phyloP scores from a whole-genome alignment of 129 eudicot genomes.

The Artemisia tridentata region DNA sequence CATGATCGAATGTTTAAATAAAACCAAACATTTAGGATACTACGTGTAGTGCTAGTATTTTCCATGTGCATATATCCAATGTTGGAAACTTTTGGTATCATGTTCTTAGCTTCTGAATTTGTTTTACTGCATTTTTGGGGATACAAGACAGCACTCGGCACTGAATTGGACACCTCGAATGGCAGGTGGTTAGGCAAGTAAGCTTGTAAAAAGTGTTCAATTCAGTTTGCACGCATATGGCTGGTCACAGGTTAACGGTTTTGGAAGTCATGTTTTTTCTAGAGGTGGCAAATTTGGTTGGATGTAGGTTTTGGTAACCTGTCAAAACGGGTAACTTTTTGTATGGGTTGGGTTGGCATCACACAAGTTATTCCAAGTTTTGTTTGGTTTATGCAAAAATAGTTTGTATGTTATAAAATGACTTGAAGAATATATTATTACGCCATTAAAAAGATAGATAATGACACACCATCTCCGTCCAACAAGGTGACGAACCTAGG shows the following conservation, averaged over 20 bases:
- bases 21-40: background rate
- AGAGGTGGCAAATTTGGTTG: background rate
- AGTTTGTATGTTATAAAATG: background rate
- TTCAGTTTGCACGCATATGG: slow-evolving; percentile 2
- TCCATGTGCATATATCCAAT: slow-evolving; percentile 17
- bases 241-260: background rate
- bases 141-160: background rate
- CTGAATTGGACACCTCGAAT: background rate
- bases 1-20: slow-evolving; percentile 3
- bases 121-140: background rate
- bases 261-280: background rate
- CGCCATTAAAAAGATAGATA: too few relatives aligned
- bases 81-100: slow-evolving; percentile 6
- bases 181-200: slow-evolving; percentile 3
- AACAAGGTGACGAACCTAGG: too few relatives aligned
- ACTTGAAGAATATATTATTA: background rate
- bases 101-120: background rate
- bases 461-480: too few relatives aligned
- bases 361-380: background rate
- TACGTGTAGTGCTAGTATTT: slow-evolving; percentile 1
- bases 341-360: background rate
- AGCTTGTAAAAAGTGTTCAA: slow-evolving; percentile 8
- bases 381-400: background rate
- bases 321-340: background rate
- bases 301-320: background rate